These are phyloP conservation scores for Pythium apleroticum DNA, from an alignment of 352 stramenopile species.

Conservation along the genomic window DNA sequence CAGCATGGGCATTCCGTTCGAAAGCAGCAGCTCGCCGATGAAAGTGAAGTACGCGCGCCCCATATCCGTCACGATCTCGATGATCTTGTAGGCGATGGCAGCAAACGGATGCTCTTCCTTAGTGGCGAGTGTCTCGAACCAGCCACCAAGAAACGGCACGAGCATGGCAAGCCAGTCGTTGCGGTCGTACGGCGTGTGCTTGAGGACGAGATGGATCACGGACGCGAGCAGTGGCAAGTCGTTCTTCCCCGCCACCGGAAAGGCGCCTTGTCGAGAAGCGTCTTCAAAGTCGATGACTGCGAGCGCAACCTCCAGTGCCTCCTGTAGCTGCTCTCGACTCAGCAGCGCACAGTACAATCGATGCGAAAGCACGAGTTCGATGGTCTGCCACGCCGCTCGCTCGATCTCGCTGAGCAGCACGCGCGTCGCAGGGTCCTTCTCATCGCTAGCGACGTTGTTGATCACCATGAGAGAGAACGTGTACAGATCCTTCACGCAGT, in stretches of 20 bases:
- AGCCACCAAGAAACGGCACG: slow-evolving; percentile 45
- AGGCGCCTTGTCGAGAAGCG: slow-evolving; percentile 11
- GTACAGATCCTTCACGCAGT: slow-evolving; percentile 58
- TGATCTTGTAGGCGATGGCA: slow-evolving; percentile 29
- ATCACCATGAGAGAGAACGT: slow-evolving; percentile 54
- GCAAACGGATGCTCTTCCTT: slow-evolving; percentile 15
- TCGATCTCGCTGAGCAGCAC: slow-evolving; percentile 40
- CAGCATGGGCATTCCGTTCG: slow-evolving; percentile 40
- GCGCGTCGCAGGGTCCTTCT: slow-evolving; percentile 30
- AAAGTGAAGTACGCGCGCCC: slow-evolving; percentile 44
- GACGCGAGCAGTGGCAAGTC: slow-evolving; percentile 31
- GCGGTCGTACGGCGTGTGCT: slow-evolving; percentile 64
- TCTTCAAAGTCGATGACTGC: slow-evolving; percentile 41
- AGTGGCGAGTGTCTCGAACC: slow-evolving; percentile 40
- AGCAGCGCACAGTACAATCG: slow-evolving; percentile 73
- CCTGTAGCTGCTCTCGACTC: slow-evolving; percentile 44
- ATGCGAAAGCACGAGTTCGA: slow-evolving; percentile 53
- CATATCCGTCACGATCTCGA: slow-evolving; percentile 57
- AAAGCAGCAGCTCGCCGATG: slow-evolving; percentile 41
- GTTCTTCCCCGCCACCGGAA: slow-evolving; percentile 8
- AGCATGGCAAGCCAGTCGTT: slow-evolving; percentile 41
- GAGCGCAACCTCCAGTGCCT: slow-evolving; percentile 57
- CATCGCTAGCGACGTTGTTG: slow-evolving; percentile 30
- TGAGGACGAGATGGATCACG: slow-evolving; percentile 47
- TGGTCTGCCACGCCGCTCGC: slow-evolving; percentile 63